These are phyloP conservation scores for Colletotrichum lupini DNA, from an alignment of 2,329 filamentous ascomycete species.

Conservation along the genomic window DNA sequence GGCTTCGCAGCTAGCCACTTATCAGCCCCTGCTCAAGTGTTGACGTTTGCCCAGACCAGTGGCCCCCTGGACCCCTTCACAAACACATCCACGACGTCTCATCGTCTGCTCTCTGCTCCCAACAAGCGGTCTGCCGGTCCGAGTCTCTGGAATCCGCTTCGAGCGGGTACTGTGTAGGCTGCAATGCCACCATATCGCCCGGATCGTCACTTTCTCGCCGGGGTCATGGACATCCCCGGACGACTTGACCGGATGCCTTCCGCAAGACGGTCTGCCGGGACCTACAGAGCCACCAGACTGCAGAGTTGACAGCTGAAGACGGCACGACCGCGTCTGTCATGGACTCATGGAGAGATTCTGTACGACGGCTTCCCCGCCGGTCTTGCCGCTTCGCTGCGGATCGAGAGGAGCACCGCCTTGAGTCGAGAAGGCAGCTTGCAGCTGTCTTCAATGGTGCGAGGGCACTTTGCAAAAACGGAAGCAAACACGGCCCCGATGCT, in stretches of 20 bases:
- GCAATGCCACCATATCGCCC: not conserved
- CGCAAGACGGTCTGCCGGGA: constrained; percentile 23
- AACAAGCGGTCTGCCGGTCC: constrained; percentile 10
- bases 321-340: constrained; percentile 5
- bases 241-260: constrained; percentile 4
- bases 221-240: not conserved
- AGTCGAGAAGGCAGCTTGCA: constrained; percentile 31
- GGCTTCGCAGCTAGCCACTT: constrained; percentile 5
- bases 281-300: constrained; percentile 9
- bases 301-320: constrained; percentile 18
- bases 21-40: not conserved
- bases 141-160: not conserved
- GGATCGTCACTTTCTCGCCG: not conserved
- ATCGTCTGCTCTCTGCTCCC: not conserved
- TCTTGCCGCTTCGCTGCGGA: not conserved
- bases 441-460: constrained; percentile 8
- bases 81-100: not conserved
- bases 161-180: constrained; percentile 7
- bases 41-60: not conserved
- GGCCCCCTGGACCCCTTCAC: not conserved
- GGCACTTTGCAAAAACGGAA: constrained; percentile 13
- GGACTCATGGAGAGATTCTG: constrained; percentile 1
- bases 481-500: constrained; percentile 26
- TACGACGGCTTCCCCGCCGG: constrained; percentile 7
- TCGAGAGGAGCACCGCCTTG: constrained; percentile 3